Conservation (phyloP, 2,329 filamentous ascomycete genomes). For the Xylariaceae sp. region DNA sequence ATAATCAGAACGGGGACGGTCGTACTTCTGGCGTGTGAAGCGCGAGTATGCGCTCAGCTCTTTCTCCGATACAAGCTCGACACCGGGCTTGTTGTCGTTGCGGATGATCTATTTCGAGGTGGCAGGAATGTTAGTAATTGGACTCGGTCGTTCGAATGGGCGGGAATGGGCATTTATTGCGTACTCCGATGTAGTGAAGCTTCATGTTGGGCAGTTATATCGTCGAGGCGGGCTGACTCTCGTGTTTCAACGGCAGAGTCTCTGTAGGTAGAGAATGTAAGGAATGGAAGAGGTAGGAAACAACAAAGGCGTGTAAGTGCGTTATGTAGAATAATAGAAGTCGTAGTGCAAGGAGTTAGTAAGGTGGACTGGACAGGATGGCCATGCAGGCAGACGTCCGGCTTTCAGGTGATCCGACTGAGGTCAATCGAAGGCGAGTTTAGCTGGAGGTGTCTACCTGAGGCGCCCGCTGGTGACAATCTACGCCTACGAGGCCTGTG, state of each 20-base stretch:
- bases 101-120: slow-evolving; percentile 61
- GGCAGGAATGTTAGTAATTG: slow-evolving; percentile 15
- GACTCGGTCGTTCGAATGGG: slow-evolving; percentile 19
- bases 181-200: slow-evolving; percentile 81
- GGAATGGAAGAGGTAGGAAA: slow-evolving; percentile 1
- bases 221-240: background rate
- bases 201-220: slow-evolving; percentile 58
- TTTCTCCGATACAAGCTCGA: slow-evolving; percentile 71
- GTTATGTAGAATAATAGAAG: background rate
- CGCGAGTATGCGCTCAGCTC: slow-evolving; percentile 73
- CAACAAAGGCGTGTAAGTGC: background rate
- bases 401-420: background rate
- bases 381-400: background rate
- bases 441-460: too few relatives aligned
- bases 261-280: background rate
- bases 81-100: slow-evolving; percentile 69
- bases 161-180: slow-evolving; percentile 31
- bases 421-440: background rate
- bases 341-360: background rate
- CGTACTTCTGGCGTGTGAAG: slow-evolving; percentile 68
- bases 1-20: background rate
- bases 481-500: background rate
- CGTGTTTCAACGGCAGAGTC: background rate
- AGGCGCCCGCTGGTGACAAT: background rate
- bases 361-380: background rate